Base-by-base conservation (phyloP, 2,329 filamentous ascomycete species). In the Thermomyces lanuginosus region DNA sequence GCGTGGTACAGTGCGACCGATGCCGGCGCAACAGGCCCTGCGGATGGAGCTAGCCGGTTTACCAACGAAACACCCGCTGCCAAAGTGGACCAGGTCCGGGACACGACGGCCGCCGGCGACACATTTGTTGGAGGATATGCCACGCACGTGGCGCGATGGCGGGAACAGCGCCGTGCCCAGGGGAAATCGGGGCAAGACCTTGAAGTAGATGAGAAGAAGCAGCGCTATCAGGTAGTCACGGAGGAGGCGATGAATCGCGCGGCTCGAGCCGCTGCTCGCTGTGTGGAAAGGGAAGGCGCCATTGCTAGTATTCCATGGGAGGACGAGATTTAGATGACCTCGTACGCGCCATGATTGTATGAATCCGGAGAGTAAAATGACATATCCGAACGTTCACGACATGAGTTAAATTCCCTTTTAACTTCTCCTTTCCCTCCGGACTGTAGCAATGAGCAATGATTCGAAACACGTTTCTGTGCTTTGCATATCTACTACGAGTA, bases 41-140 rank as follows among this genome's bases (percentile, higher is more conserved):
- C 48, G 20, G 42, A 51, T 20, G 31, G 37, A 7, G 33, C 36
- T 7, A 33, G 32, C 6, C 40, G 48, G n/a, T 49, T 45, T 21
- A 45, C 43, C 12, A 46, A 47, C 24, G 40, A 50, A 31, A 52
- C 83, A 2, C 56, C 61, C 4, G 81, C 79, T 0, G 63, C 69
- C 35, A 76, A 77, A 51, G 76, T 81, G 10, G 56, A 49, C 3
- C 55, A 66, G 30, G 86, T 95, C 2, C 71, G 93, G 4, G 86
- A 95, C 50, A 95, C 86, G 1, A 95, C 86, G 5, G 86, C 78
- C 2, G 89, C 89, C 4, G 86, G 86, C 0, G 86, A 95, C 50
- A 93, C 86, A 0, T 93, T 93, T 55, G 80, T 91, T 4, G 86
- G 89, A 2, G 77, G 72, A 12, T 92, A 92, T 49, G 78, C 81